Conservation (phyloP, 2,329 filamentous ascomycete species). For the Mycogone perniciosa region DNA sequence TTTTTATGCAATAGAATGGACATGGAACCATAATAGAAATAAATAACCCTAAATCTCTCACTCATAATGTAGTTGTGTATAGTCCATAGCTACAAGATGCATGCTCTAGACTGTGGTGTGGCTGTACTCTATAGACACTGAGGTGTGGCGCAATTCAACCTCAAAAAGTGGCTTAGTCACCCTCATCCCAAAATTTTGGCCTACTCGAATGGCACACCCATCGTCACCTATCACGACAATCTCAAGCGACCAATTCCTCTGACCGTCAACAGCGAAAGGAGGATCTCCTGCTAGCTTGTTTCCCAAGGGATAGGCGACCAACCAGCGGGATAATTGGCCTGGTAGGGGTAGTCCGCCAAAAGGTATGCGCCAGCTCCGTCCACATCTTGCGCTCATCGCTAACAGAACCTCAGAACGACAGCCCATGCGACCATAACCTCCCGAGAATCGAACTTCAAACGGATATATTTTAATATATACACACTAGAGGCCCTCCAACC, state of each 20-base stretch:
- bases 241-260: constrained; percentile 1
- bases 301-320: not conserved
- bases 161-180: constrained; percentile 6
- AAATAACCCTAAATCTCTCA: too few relatives aligned
- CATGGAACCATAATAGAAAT: too few relatives aligned
- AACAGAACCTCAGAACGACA: too few relatives aligned
- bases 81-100: too few relatives aligned
- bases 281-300: not conserved
- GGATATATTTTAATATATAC: too few relatives aligned
- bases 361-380: not conserved
- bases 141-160: not conserved
- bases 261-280: not conserved
- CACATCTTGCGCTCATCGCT: too few relatives aligned
- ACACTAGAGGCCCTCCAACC: not conserved
- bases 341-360: not conserved
- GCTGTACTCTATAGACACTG: not conserved
- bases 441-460: too few relatives aligned
- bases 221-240: constrained; percentile 5
- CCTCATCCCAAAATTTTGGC: constrained; percentile 10
- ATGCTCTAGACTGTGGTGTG: too few relatives aligned
- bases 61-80: too few relatives aligned
- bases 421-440: too few relatives aligned
- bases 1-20: too few relatives aligned
- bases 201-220: not conserved
- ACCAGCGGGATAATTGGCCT: not conserved